These are phyloP conservation scores for Circinella umbellata DNA, from an alignment of 371 early-diverging fungal genomes.

Conservation along the genomic window DNA sequence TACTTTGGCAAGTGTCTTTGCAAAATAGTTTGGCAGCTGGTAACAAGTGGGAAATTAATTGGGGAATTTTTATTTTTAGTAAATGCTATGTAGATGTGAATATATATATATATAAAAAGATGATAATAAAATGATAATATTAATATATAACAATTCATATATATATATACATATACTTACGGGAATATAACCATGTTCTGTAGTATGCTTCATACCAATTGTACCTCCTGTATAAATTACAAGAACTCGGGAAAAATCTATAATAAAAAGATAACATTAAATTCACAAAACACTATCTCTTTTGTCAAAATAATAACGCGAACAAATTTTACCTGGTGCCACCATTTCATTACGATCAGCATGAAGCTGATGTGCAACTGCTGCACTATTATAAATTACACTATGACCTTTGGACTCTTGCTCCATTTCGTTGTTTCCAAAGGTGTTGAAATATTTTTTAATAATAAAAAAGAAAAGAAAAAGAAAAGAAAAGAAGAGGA, in stretches of 20 bases:
- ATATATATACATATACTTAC: constrained; percentile 27
- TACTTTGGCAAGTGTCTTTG: constrained; percentile 74
- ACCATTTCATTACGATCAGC: constrained; percentile 58
- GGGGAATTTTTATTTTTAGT: no score
- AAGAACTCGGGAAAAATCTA: constrained; percentile 83
- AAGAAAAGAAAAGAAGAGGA: background rate
- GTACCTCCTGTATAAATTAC: constrained; percentile 96
- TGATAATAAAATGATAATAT: background rate
- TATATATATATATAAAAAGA: background rate
- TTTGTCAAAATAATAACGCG: background rate
- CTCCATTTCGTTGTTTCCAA: background rate
- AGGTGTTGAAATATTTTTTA: background rate
- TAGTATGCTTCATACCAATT: constrained; percentile 92
- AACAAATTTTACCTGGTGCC: constrained; percentile 47
- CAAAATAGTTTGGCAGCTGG: constrained; percentile 73
- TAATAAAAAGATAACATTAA: no score
- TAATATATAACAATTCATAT: no score
- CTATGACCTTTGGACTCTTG: background rate
- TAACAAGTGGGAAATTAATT: constrained; percentile 5
- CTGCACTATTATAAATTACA: constrained; percentile 41
- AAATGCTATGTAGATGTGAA: no score
- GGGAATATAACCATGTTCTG: constrained; percentile 78
- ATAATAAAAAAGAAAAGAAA: background rate
- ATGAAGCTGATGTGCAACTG: constrained; percentile 49
- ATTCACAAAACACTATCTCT: no score